Percentiles rank a stretch among this genome's conserved stretches.
Conservation (phyloP, 306 rosid species). For the Vigna angularis region DNA sequence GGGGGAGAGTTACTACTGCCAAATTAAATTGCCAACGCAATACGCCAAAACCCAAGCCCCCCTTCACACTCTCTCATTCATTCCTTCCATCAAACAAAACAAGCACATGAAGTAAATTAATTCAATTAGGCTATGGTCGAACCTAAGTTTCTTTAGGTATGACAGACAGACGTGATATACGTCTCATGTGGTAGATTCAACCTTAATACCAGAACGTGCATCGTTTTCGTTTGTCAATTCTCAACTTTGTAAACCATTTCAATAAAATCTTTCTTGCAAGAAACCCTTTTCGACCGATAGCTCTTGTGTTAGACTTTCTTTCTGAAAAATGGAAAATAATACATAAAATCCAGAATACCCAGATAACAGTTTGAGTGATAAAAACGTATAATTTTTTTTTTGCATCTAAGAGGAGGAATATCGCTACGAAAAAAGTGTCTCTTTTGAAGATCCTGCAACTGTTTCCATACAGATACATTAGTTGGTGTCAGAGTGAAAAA, state of each 20-base stretch:
- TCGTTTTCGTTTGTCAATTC: constrained; percentile 36
- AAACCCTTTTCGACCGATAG: neutral
- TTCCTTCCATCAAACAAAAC: neutral
- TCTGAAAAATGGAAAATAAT: too few relatives aligned
- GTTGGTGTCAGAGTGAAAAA: neutral
- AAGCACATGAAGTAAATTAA: constrained; percentile 20
- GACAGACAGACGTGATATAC: constrained; percentile 44
- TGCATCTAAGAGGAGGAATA: too few relatives aligned
- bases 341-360: too few relatives aligned
- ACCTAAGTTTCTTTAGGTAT: constrained; percentile 47
- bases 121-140: constrained; percentile 35
- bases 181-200: constrained; percentile 58
- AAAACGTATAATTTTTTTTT: too few relatives aligned
- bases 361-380: too few relatives aligned
- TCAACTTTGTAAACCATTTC: neutral
- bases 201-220: constrained; percentile 35
- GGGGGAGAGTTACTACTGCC: neutral
- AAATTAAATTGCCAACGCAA: constrained; percentile 14
- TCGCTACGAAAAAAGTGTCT: neutral
- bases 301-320: too few relatives aligned
- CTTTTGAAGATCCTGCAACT: neutral
- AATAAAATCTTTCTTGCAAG: constrained; percentile 20
- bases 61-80: neutral
- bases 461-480: neutral
- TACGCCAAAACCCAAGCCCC: constrained; percentile 24